Conservation (phyloP, 2,329 filamentous ascomycete species). For the Sporothrix variecibatus region DNA sequence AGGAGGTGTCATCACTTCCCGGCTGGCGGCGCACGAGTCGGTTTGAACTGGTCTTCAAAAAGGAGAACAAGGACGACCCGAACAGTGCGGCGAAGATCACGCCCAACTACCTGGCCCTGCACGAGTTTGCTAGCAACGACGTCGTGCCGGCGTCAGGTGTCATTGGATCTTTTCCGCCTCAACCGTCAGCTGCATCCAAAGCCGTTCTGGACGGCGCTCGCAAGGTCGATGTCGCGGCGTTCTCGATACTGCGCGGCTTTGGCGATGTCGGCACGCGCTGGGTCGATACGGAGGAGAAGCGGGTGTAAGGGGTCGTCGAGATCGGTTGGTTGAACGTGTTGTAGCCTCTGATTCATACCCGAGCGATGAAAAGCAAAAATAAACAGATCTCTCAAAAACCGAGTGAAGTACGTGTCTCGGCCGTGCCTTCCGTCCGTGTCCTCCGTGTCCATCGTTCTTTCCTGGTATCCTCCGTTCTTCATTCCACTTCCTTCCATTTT, state of each 20-base stretch:
- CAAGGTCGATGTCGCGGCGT: conserved; percentile 19
- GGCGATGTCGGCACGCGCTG: conserved; percentile 16
- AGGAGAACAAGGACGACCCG: conserved; percentile 18
- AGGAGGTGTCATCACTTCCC: not conserved
- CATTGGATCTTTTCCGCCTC: not conserved
- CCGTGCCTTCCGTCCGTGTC: conserved; percentile 2
- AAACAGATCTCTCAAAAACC: not conserved
- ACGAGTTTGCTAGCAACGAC: conserved; percentile 20
- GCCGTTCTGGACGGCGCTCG: conserved; percentile 15
- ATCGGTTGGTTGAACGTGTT: not conserved
- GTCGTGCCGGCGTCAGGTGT: not conserved
- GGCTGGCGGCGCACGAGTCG: conserved; percentile 25
- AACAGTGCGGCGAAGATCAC: not conserved
- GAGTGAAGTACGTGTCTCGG: not conserved
- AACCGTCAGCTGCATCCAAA: not conserved
- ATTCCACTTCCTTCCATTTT: not conserved
- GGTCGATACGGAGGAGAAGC: conserved; percentile 24
- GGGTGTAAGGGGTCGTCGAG: not conserved
- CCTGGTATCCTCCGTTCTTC: not conserved
- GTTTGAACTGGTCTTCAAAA: conserved; percentile 23
- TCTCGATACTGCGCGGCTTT: conserved; percentile 18
- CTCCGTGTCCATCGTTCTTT: not conserved
- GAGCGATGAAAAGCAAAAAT: not conserved
- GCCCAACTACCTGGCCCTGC: conserved; percentile 20
- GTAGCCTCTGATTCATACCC: not conserved